Evolutionary conservation across 192 early-diverging fungal genomes (phyloP).

Genomic region (Endogone sp.): DNA sequence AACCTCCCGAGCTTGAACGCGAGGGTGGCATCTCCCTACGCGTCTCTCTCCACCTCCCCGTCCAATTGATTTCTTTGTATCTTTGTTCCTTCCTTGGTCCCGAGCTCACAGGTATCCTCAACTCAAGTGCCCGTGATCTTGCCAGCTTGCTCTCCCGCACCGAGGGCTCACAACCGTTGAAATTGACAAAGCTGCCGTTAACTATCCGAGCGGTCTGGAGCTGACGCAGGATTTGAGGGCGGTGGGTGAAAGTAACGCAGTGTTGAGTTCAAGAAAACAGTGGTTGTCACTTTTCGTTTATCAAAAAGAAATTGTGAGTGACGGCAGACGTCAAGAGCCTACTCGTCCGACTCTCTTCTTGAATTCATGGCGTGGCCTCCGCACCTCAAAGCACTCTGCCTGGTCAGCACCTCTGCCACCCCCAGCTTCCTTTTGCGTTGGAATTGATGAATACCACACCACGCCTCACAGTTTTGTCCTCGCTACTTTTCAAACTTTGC

Average conservation of each 20-base stretch:
- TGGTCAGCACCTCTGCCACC: too few relatives aligned
- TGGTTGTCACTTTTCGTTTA: not conserved
- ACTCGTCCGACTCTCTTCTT: too few relatives aligned
- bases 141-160: constrained; percentile 76
- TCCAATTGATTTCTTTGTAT: not conserved
- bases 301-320: too few relatives aligned
- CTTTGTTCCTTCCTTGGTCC: too few relatives aligned
- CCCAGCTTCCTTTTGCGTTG: too few relatives aligned
- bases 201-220: constrained; percentile 90
- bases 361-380: too few relatives aligned
- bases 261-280: constrained; percentile 46
- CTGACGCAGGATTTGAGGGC: constrained; percentile 81
- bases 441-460: too few relatives aligned
- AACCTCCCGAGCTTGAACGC: constrained; percentile 88
- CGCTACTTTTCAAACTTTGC: too few relatives aligned
- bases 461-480: too few relatives aligned
- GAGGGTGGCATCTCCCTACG: constrained; percentile 86
- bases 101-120: not conserved
- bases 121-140: constrained; percentile 65
- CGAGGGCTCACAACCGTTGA: constrained; percentile 88
- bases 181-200: constrained; percentile 87
- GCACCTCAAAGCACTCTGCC: too few relatives aligned
- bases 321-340: too few relatives aligned
- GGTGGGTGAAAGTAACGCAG: constrained; percentile 95
- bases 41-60: constrained; percentile 63